phyloP scores from a whole-genome alignment of 768 basidiomycete genomes.

The Termitomyces sp. region DNA sequence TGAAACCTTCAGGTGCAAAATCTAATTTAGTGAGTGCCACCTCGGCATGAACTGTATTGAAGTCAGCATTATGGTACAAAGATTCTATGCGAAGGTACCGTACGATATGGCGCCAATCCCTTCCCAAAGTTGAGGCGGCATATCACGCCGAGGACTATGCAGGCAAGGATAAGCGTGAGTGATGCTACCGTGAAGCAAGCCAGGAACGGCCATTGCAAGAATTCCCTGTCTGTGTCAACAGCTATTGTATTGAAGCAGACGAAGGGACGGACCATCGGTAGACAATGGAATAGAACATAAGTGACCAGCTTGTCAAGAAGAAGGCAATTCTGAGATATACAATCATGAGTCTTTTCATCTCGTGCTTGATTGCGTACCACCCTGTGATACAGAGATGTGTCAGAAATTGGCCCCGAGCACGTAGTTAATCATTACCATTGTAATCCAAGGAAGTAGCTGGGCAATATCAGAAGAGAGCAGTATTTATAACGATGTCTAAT shows the following conservation, averaged over 20 bases:
- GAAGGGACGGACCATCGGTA: conserved; percentile 35
- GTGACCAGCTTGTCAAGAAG: conserved; percentile 27
- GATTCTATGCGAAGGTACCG: conserved; percentile 22
- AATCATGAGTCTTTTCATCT: conserved; percentile 35
- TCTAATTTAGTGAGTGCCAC: conserved; percentile 29
- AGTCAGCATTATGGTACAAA: neutral
- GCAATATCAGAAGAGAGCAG: conserved; percentile 26
- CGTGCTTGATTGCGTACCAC: conserved; percentile 46
- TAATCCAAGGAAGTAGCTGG: conserved; percentile 44
- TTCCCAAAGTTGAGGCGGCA: conserved; percentile 50
- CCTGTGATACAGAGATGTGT: conserved; percentile 25
- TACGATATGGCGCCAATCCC: conserved; percentile 53
- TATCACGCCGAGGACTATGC: conserved; percentile 38
- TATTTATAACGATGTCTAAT: conserved; percentile 47
- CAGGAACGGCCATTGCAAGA: conserved; percentile 44
- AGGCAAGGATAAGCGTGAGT: conserved; percentile 35
- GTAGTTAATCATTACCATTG: conserved; percentile 29
- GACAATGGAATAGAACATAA: conserved; percentile 43
- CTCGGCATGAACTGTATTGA: conserved; percentile 32
- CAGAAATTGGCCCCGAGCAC: neutral
- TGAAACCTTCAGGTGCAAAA: conserved; percentile 28
- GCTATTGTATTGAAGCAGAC: neutral
- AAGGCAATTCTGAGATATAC: conserved; percentile 38
- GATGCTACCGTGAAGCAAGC: conserved; percentile 40
- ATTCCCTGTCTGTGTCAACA: conserved; percentile 29